Evolutionary conservation across 1,139 yeast species (phyloP).

Genomic region (Lizanozyma gosingica): DNA sequence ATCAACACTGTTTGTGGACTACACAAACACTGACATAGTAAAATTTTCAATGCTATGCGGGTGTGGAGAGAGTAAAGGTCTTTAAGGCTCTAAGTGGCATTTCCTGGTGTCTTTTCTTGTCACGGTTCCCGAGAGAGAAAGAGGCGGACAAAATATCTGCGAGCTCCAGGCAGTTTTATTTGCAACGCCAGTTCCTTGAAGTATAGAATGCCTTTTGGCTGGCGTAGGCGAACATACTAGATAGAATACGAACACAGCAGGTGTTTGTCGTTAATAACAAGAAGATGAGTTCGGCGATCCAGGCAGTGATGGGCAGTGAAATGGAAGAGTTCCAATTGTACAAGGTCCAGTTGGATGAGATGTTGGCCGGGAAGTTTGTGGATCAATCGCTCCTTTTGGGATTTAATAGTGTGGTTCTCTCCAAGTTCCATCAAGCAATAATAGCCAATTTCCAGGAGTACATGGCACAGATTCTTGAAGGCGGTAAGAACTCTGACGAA

Average conservation of each 20-base stretch:
- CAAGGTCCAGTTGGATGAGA: conserved; percentile 21
- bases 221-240: not conserved
- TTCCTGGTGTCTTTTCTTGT: no score
- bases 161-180: not conserved
- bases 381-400: conserved; percentile 42
- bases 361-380: conserved; percentile 20
- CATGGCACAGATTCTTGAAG: conserved; percentile 5
- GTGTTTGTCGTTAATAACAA: not conserved
- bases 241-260: not conserved
- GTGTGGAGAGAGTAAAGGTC: no score
- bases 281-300: not conserved
- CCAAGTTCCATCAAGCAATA: conserved; percentile 33
- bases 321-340: conserved; percentile 16
- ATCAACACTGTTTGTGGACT: no score
- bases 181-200: not conserved
- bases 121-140: no score
- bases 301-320: not conserved
- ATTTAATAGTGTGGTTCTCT: conserved; percentile 31
- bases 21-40: no score
- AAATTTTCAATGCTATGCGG: no score
- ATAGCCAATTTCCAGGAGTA: conserved; percentile 19
- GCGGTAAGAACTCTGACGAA: conserved; percentile 8
- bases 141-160: not conserved
- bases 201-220: not conserved
- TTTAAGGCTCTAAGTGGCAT: no score